Percentiles rank a stretch among this genome's conserved stretches.
Evolutionary conservation across 495 filamentous ascomycete genomes (phyloP).

Genomic region (Barbatosphaeria neglecta): DNA sequence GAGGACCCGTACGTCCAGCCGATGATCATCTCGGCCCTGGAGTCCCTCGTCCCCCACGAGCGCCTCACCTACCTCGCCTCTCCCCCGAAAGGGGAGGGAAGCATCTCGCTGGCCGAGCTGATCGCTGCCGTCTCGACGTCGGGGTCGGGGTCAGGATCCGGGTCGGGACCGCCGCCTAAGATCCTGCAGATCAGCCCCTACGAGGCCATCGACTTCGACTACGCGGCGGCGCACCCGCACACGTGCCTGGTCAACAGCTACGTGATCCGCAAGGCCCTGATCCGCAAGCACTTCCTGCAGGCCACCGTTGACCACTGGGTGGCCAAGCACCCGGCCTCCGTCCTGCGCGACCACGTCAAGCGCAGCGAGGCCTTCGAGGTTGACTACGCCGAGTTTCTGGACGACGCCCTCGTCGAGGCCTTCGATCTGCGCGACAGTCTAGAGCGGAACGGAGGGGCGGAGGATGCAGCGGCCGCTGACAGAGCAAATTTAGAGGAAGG

Average conservation of each 20-base stretch:
- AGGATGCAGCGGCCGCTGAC: no score
- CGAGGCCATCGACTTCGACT: conserved; percentile 73
- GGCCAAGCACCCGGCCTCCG: conserved; percentile 63
- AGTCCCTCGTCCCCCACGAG: conserved; percentile 41
- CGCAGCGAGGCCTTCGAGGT: conserved; percentile 75
- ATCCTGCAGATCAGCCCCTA: conserved; percentile 79
- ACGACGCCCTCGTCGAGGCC: conserved; percentile 81
- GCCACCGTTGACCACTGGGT: conserved; percentile 70
- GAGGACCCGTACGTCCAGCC: conserved; percentile 79
- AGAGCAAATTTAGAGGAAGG: no score
- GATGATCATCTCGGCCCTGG: conserved; percentile 61
- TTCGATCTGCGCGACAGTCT: conserved; percentile 74
- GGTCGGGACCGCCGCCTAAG: no score
- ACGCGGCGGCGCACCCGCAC: conserved; percentile 46
- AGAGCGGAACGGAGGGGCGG: conserved; percentile 46
- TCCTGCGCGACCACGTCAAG: conserved; percentile 57
- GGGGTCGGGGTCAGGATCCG: no score
- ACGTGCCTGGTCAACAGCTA: conserved; percentile 67
- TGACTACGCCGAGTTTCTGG: conserved; percentile 92
- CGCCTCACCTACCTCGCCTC: conserved; percentile 19
- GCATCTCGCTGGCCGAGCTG: conserved; percentile 17
- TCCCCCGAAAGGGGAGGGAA: conserved; percentile 9
- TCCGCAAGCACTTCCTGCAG: conserved; percentile 85
- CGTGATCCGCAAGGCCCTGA: conserved; percentile 93
- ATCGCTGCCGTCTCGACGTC: conserved; percentile 10